Evolutionary conservation across 129 eudicot species (phyloP), one percentile per base, ranked within the genome.

Genomic region (Tanacetum coccineum): DNA sequence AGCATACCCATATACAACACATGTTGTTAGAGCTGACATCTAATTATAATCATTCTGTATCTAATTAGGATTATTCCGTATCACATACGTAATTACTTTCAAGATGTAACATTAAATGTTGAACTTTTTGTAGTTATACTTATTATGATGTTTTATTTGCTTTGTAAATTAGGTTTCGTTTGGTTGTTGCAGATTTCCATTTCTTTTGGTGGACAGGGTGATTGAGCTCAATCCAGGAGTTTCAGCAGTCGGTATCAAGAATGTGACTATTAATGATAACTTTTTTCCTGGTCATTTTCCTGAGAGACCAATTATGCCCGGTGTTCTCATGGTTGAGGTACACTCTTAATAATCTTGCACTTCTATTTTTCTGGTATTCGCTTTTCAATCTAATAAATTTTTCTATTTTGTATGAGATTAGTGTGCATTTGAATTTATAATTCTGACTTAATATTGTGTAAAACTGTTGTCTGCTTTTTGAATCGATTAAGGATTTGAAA

Each of bases 271-370:
- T 51, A 93, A 93, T 65, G 98, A 93, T 62, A 93, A 93, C 81
- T 88, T 93, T 70, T 93, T 88, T 42, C 98, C 98, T 17, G 96
- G 98, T 9, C 98, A 93, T 82, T 93, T 93, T 62, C 98, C 98
- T 6, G 98, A 93, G 66, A 84, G 98, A 78, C 98, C 98, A 42
- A 93, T 93, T 30, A 88, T 93, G 96, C 96, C 98, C 4, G 98
- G 98, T 69, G 98, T 93, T 70, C 98, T 93, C 72, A 93, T 93
- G 98, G 88, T 93, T 75, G 96, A 93, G 96, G 98, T 93, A 83
- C 71, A 64, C 18, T 1, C 14, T 17, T 13, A n/a, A 7, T 39
- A 28, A 22, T 40, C 17, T 22, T 57, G 14, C 44, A 59, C 57
- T 21, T 28, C 5, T 28, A 19, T 59, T 21, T 55, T 30, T 45